phyloP scores from a whole-genome alignment of 129 eudicot species.

The Flaveria brownii region DNA sequence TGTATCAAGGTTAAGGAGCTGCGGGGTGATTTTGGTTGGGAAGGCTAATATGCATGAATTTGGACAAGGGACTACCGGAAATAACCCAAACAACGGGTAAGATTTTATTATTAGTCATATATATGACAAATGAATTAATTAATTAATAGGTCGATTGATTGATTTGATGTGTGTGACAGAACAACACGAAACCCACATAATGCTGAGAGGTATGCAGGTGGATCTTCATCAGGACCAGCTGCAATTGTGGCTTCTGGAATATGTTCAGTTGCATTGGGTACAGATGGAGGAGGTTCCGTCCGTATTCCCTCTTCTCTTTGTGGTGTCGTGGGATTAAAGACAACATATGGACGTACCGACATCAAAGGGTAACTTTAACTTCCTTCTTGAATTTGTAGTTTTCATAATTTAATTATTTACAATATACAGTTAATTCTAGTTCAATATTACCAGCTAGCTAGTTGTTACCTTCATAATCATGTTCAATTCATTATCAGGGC shows the following conservation, averaged over 20 bases:
- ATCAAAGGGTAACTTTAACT: slow-evolving; percentile 54
- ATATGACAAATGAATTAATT: not conserved
- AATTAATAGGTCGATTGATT: too few species aligned
- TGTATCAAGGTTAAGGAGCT: slow-evolving; percentile 73
- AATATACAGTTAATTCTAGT: not conserved
- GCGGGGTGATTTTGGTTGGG: slow-evolving; percentile 86
- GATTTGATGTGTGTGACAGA: slow-evolving; percentile 35
- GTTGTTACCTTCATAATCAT: not conserved
- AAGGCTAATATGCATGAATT: slow-evolving; percentile 97
- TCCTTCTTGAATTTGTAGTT: not conserved
- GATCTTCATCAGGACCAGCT: slow-evolving; percentile 94
- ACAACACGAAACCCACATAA: slow-evolving; percentile 87
- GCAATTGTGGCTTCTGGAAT: slow-evolving; percentile 94
- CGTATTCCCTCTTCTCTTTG: slow-evolving; percentile 97
- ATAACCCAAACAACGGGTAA: slow-evolving; percentile 80
- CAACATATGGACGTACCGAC: slow-evolving; percentile 79
- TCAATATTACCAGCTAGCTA: not conserved
- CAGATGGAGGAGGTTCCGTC: slow-evolving; percentile 97
- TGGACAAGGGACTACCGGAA: slow-evolving; percentile 91
- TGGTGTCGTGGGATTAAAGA: slow-evolving; percentile 88
- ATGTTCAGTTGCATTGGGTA: slow-evolving; percentile 87
- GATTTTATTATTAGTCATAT: not conserved
- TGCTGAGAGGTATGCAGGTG: slow-evolving; percentile 86
- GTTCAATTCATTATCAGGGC: slow-evolving; percentile 35
- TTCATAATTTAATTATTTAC: not conserved